Evolutionary conservation across 257 asterid species (phyloP).

Genomic region (Parsonsia alboflavescens): DNA sequence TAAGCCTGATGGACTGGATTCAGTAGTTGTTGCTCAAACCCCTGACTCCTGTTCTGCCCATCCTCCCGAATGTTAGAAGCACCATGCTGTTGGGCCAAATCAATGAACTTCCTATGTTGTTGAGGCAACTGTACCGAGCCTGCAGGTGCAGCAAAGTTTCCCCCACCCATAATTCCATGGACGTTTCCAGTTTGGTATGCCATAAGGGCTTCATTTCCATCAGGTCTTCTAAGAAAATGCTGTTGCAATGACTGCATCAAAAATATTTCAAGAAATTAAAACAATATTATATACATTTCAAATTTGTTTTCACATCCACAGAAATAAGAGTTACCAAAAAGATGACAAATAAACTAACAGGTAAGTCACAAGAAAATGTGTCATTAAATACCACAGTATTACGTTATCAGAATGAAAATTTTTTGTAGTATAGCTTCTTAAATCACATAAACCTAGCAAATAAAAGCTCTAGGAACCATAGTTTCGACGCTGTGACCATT

Average conservation of each 20-base stretch:
- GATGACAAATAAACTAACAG: background rate
- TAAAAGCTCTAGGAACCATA: background rate
- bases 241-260: slow-evolving; percentile 62
- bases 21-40: slow-evolving; percentile 62
- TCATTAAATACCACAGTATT: background rate
- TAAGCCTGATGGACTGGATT: slow-evolving; percentile 87
- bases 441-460: background rate
- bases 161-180: slow-evolving; percentile 61
- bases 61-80: slow-evolving; percentile 65
- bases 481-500: background rate
- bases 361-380: background rate
- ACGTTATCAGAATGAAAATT: background rate
- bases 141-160: slow-evolving; percentile 56
- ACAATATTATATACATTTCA: no score
- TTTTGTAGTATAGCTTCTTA: background rate
- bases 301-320: background rate
- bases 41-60: slow-evolving; percentile 70
- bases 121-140: slow-evolving; percentile 74
- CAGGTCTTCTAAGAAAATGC: slow-evolving; percentile 79
- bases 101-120: slow-evolving; percentile 69
- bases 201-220: slow-evolving; percentile 67
- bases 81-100: slow-evolving; percentile 65
- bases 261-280: slow-evolving; percentile 4
- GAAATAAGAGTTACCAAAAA: background rate
- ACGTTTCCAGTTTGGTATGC: slow-evolving; percentile 72